Percentiles rank a stretch among this genome's conserved stretches.
Evolutionary conservation across 2,329 filamentous ascomycete genomes (phyloP).

Genomic region (Xylariomycetidae sp.): DNA sequence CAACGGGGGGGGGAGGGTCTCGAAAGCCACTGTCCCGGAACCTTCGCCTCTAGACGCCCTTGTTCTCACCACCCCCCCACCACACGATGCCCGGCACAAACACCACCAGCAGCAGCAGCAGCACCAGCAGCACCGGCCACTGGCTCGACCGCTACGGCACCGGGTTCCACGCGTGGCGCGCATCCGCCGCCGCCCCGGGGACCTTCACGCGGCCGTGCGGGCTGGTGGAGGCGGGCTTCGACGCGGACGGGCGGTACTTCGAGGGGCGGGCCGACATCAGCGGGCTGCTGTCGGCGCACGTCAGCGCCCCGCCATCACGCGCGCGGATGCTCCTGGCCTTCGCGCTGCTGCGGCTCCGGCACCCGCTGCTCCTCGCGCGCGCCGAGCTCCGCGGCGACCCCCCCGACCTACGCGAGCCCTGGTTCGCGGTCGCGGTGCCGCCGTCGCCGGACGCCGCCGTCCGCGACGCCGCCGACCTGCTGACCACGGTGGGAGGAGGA

Average conservation of each 20-base stretch:
- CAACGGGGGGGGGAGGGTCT: too few relatives aligned
- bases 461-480: conserved; percentile 6
- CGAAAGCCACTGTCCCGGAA: too few relatives aligned
- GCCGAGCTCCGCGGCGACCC: conserved; percentile 4
- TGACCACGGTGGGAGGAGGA: conserved; percentile 8
- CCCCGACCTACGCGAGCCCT: conserved; percentile 9
- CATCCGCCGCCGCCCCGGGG: neutral
- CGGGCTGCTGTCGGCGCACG: conserved; percentile 8
- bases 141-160: conserved; percentile 13
- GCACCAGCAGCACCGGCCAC: too few relatives aligned
- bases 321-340: conserved; percentile 18
- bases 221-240: conserved; percentile 17
- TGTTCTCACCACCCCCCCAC: too few relatives aligned
- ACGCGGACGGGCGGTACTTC: conserved; percentile 17
- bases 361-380: conserved; percentile 12
- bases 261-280: conserved; percentile 19
- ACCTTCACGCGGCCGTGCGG: conserved; percentile 9
- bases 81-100: too few relatives aligned
- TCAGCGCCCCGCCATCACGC: conserved; percentile 12
- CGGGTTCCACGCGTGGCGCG: conserved; percentile 13
- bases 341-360: conserved; percentile 14
- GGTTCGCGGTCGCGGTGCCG: conserved; percentile 9
- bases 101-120: too few relatives aligned
- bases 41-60: too few relatives aligned
- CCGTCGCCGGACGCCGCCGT: conserved; percentile 7